Evolutionary conservation across 1,284 basidiomycete species (phyloP).

Genomic region (Papiliotrema laurentii): DNA sequence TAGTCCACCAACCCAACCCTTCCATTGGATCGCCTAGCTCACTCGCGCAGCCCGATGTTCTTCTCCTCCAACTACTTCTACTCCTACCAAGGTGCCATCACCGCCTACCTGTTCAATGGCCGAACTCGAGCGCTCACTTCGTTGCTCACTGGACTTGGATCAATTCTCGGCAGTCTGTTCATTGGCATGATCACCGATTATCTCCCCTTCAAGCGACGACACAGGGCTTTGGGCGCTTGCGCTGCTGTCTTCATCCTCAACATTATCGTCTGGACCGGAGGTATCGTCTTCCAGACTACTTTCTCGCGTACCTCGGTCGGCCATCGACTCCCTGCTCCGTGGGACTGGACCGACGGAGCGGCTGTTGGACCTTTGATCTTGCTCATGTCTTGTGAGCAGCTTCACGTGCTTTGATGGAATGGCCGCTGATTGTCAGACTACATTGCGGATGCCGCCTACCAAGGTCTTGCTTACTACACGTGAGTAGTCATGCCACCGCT

Average conservation of each 20-base stretch:
- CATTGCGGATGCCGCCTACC: conserved; percentile 43
- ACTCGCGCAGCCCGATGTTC: conserved; percentile 35
- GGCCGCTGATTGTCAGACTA: conserved; percentile 26
- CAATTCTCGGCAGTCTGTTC: conserved; percentile 36
- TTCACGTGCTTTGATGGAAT: not conserved
- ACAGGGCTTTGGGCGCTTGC: conserved; percentile 30
- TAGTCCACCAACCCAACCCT: conserved; percentile 1
- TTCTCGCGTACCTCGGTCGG: conserved; percentile 19
- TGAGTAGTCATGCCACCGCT: not conserved
- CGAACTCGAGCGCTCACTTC: conserved; percentile 37
- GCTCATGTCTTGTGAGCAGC: conserved; percentile 25
- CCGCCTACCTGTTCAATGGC: conserved; percentile 31
- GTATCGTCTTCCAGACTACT: conserved; percentile 34
- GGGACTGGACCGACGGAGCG: conserved; percentile 20
- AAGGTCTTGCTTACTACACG: conserved; percentile 44
- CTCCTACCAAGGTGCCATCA: conserved; percentile 24
- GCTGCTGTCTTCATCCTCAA: conserved; percentile 23
- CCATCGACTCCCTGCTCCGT: conserved; percentile 1
- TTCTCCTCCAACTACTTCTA: conserved; percentile 37
- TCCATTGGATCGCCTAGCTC: too few species aligned
- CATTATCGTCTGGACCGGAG: conserved; percentile 33
- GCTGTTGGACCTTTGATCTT: conserved; percentile 31
- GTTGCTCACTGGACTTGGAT: conserved; percentile 31
- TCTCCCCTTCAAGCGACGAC: conserved; percentile 28
- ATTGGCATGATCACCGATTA: conserved; percentile 40